Evolutionary conservation across 352 stramenopile genomes (phyloP).

Genomic region (Globisporangium cederbergense): DNA sequence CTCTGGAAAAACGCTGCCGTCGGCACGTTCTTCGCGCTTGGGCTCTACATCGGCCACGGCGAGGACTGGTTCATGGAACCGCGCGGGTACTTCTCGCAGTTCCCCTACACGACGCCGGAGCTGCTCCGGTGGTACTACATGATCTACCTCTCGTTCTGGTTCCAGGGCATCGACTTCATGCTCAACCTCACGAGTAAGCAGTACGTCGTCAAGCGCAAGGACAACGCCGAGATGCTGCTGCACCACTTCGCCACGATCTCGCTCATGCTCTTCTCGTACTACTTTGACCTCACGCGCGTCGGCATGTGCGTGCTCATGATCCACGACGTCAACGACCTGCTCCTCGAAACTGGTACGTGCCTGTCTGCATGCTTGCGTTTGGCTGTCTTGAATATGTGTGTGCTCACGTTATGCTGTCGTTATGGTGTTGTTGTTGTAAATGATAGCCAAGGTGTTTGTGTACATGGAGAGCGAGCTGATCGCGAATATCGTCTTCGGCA

Average conservation of each 20-base stretch:
- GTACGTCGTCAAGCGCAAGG: constrained; percentile 81
- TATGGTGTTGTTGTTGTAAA: background rate
- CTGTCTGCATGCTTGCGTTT: constrained; percentile 2
- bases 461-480: constrained; percentile 67
- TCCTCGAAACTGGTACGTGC: constrained; percentile 54
- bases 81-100: constrained; percentile 59
- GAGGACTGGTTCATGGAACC: constrained; percentile 79
- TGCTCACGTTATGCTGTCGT: background rate
- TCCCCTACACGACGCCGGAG: constrained; percentile 46
- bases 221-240: constrained; percentile 79
- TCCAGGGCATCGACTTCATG: constrained; percentile 85
- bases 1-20: constrained; percentile 81
- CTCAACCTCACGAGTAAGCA: constrained; percentile 78
- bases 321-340: constrained; percentile 76
- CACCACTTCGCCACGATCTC: constrained; percentile 75
- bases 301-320: constrained; percentile 81
- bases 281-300: constrained; percentile 63
- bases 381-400: constrained; percentile 9
- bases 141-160: constrained; percentile 80
- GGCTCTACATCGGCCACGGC: constrained; percentile 53
- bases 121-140: constrained; percentile 80
- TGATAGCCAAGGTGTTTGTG: constrained; percentile 70
- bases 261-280: constrained; percentile 79
- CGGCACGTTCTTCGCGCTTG: constrained; percentile 53
- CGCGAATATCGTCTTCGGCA: constrained; percentile 66